Base-by-base conservation (phyloP, 345 rosid genomes). In the Firmiana major region DNA sequence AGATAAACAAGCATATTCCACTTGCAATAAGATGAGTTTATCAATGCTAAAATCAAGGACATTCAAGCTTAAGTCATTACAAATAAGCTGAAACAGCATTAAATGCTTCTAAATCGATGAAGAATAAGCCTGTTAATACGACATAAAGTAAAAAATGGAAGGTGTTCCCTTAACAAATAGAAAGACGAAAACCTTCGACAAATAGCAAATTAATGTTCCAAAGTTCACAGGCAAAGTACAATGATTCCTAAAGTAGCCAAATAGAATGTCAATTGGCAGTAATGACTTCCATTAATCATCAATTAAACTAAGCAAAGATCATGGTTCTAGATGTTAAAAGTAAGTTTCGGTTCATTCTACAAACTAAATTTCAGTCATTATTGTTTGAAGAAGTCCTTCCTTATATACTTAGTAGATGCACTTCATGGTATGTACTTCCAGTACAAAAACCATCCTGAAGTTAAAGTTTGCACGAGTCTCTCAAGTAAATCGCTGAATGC, bases 21-120 rank as follows among this genome's bases (percentile, higher is more conserved):
- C 16, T 67, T 48, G 65, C 31, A 74, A 75, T 63, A 71, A 59
- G 66, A 57, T 17, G 64, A 28, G 71, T 34, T 5, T 75, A 62
- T 36, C 22, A 45, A 22, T 10, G 17, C 73, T 60, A 70, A 59
- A 40, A 46, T 42, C 51, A 40, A 63, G 28, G 16, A 22, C 17
- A 49, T 46, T 54, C n/a, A 53, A 70, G 79, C 69, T 51, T 24
- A 72, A 74, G 55, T 28, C 73, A 7, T 8, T 10, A 48, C 9
- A 8, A 46, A 48, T 28, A 70, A 16, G 22, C 43, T 28, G 59
- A 26, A 48, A 48, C 74, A 28, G 21, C 42, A 51, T 49, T 49
- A 49, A 49, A 70, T 24, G 74, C 59, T 28, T 17, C 74, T 28
- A 26, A 21, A 16, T 49, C 6, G 4, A 31, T 70, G 7, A 7